Percentiles rank a stretch among this genome's conserved stretches.
Conservation (phyloP, 768 basidiomycete species). For the Lactifluus hygrophoroides region DNA sequence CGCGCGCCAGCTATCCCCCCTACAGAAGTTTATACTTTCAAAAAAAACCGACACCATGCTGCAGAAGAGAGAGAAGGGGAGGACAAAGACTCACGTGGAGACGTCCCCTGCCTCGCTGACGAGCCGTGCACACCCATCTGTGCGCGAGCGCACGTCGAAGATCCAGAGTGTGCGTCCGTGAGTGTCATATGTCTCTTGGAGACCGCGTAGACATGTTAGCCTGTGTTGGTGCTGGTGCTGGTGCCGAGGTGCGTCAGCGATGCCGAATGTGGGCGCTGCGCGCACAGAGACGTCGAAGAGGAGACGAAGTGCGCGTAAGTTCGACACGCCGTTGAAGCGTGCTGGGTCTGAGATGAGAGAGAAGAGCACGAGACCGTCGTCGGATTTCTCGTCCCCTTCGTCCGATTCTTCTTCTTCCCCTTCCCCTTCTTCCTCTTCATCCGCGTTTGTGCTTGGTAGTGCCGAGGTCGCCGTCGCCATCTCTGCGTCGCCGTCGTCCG, state of each 20-base stretch:
- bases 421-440: constrained; percentile 15
- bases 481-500: constrained; percentile 19
- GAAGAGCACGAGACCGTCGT: constrained; percentile 37
- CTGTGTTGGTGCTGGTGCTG: constrained; percentile 44
- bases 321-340: constrained; percentile 45
- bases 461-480: background rate
- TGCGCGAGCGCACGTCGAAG: constrained; percentile 59
- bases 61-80: background rate
- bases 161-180: constrained; percentile 62
- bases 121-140: constrained; percentile 58
- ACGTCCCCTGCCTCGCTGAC: constrained; percentile 48
- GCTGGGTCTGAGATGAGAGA: constrained; percentile 42
- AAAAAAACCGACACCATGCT: background rate
- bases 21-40: constrained; percentile 23
- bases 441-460: background rate
- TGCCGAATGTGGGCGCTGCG: constrained; percentile 31
- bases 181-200: constrained; percentile 59
- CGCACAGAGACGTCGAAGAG: constrained; percentile 67
- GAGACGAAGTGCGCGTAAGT: constrained; percentile 55
- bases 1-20: constrained; percentile 78
- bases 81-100: constrained; percentile 52
- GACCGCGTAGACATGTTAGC: constrained; percentile 52
- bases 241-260: constrained; percentile 23
- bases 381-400: constrained; percentile 18
- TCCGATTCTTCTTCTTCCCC: constrained; percentile 1